A percentile compares a stretch with the other conserved stretches of the same genome.
phyloP scores from a whole-genome alignment of 2,329 filamentous ascomycete genomes.

The Colletotrichum sp. region DNA sequence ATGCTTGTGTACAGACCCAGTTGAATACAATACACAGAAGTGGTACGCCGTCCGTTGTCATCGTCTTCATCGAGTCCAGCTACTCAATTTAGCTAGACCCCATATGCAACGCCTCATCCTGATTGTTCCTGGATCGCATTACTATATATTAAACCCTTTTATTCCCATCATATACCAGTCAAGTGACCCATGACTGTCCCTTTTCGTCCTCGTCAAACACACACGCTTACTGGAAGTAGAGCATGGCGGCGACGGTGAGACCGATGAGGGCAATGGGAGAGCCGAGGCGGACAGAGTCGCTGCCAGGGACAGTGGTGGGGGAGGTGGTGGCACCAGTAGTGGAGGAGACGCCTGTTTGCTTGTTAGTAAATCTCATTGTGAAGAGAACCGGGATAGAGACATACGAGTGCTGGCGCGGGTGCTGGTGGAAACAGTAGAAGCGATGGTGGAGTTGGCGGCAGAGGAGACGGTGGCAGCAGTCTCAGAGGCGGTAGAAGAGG shows the following conservation, averaged over 20 bases:
- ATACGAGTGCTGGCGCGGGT: conserved; percentile 20
- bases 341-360: conserved; percentile 20
- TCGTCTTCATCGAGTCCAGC: background rate
- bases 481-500: conserved; percentile 18
- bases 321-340: conserved; percentile 37
- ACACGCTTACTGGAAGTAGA: conserved; percentile 45
- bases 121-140: conserved; percentile 18
- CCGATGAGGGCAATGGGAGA: conserved; percentile 46
- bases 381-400: background rate
- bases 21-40: background rate
- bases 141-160: conserved; percentile 19
- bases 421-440: conserved; percentile 16
- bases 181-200: background rate
- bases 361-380: background rate
- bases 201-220: background rate
- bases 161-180: conserved; percentile 14
- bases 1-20: conserved; percentile 1
- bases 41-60: background rate
- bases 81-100: conserved; percentile 5
- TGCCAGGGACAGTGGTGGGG: conserved; percentile 32
- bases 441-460: background rate
- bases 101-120: conserved; percentile 14
- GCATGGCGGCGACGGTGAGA: conserved; percentile 41
- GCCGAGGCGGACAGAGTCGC: conserved; percentile 30
- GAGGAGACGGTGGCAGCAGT: conserved; percentile 18